Base-by-base conservation (phyloP, 2,329 filamentous ascomycete species). In the Ophiosphaerella herpotricha region DNA sequence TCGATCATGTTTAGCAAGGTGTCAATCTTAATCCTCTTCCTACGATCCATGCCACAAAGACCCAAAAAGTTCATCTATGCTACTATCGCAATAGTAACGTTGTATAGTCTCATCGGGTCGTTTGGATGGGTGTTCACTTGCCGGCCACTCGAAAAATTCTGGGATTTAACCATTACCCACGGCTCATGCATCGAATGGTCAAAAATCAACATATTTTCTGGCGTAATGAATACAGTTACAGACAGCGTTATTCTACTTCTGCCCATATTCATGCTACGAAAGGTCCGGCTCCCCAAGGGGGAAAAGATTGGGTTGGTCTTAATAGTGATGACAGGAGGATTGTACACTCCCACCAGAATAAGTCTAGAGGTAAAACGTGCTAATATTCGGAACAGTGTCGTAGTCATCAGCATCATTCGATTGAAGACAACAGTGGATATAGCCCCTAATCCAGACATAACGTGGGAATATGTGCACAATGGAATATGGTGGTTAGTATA, bases 1-100 rank as follows among this genome's bases (percentile, higher is more conserved):
- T 48, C 46, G 18, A 43, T 48, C 32, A 48, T 48, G 46, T 43
- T 43, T 36, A 48, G 38, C 38, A 48, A 48, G 46, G 4, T 48
- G 14, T 48, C 46, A 16, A 48, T 48, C 46, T 32, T 48, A n/a
- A 32, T 36, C 38, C 31, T 48, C 31, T 48, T 42, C 32, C 32
- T 48, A 43, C 46, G 46, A 13, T 48, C 26, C 16, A 29, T 43
- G n/a, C 39, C 46, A 24, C 38, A 42, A 32, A 48, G 37, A 37
- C 46, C 39, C 16, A 42, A 36, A 48, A 43, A 37, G 21, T 18
- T 21, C n/a, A 48, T 48, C 38, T 48, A 37, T 36, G 32, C 39
- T 43, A 38, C 24, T 37, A 43, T 43, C 16, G 33, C n/a, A 23
- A 7, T 48, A 37, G 46, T 48, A 36, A 24, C 43, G 8, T 37